phyloP scores from a whole-genome alignment of 2,329 filamentous ascomycete species.

The Cladobotryum mycophilum region DNA sequence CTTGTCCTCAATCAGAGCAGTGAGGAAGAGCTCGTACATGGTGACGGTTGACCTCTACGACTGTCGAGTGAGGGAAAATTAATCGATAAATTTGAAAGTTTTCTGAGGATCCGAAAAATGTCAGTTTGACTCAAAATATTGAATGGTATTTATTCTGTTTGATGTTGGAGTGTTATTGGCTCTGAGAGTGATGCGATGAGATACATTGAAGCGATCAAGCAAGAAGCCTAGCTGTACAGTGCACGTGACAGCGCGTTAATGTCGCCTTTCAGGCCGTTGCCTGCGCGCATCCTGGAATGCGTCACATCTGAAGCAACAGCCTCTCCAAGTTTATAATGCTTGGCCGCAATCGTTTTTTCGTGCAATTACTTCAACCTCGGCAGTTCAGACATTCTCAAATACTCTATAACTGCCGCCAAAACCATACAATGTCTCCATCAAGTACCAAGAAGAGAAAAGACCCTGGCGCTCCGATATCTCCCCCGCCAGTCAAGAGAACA shows the following conservation, averaged over 20 bases:
- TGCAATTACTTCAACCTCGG: not conserved
- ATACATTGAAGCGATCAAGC: not conserved
- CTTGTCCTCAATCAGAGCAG: conserved; percentile 43
- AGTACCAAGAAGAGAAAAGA: conserved; percentile 30
- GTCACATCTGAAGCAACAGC: not conserved
- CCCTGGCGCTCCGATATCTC: conserved; percentile 41
- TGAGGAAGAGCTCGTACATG: conserved; percentile 57
- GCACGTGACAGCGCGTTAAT: conserved; percentile 28
- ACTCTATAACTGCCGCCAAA: not conserved
- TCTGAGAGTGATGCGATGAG: not conserved
- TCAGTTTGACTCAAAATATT: too few relatives aligned
- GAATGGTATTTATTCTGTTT: too few relatives aligned
- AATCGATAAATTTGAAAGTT: not conserved
- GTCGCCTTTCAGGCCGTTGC: conserved; percentile 6
- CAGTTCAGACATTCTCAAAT: not conserved
- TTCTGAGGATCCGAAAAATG: too few relatives aligned
- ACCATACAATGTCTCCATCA: conserved; percentile 21
- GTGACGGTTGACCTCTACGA: not conserved
- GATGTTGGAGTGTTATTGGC: too few relatives aligned
- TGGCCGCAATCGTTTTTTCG: not conserved
- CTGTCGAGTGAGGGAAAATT: not conserved
- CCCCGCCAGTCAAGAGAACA: conserved; percentile 48
- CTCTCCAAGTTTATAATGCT: conserved; percentile 1
- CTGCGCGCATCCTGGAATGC: not conserved
- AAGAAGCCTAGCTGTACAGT: not conserved